phyloP scores from a whole-genome alignment of 1,284 basidiomycete genomes.

The Austroboletus sp. region DNA sequence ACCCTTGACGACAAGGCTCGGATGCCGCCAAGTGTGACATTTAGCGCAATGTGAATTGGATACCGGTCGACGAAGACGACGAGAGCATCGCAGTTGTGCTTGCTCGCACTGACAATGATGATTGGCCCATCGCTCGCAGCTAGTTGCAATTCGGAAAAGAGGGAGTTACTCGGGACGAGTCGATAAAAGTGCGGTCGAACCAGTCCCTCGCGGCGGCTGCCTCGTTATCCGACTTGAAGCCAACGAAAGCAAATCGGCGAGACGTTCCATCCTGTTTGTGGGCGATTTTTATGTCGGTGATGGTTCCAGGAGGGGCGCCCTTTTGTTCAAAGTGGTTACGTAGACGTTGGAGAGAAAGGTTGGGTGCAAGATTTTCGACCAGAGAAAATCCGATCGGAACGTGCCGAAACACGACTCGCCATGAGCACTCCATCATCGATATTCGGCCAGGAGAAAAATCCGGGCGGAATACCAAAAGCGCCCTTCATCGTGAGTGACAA shows the following conservation, averaged over 20 bases:
- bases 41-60: not conserved
- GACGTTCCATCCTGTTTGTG: constrained; percentile 72
- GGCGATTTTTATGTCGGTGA: constrained; percentile 87
- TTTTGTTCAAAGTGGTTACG: constrained; percentile 64
- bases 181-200: constrained; percentile 82
- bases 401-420: constrained; percentile 13
- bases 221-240: constrained; percentile 77
- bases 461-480: constrained; percentile 88
- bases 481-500: constrained; percentile 78
- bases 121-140: not conserved
- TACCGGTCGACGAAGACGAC: too few relatives aligned
- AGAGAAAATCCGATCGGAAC: constrained; percentile 25
- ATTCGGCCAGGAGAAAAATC: constrained; percentile 63
- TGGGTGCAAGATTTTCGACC: constrained; percentile 83
- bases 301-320: constrained; percentile 56
- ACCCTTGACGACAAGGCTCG: not conserved
- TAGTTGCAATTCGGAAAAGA: not conserved
- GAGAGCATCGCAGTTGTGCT: too few relatives aligned
- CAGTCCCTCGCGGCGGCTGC: constrained; percentile 73
- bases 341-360: constrained; percentile 62
- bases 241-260: constrained; percentile 87
- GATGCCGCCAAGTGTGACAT: not conserved
- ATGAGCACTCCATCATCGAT: too few relatives aligned
- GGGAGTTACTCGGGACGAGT: too few relatives aligned
- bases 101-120: not conserved